Percentiles rank a stretch among this genome's conserved stretches.
Conservation (phyloP, 345 rosid species). For the Lumnitzera littorea region DNA sequence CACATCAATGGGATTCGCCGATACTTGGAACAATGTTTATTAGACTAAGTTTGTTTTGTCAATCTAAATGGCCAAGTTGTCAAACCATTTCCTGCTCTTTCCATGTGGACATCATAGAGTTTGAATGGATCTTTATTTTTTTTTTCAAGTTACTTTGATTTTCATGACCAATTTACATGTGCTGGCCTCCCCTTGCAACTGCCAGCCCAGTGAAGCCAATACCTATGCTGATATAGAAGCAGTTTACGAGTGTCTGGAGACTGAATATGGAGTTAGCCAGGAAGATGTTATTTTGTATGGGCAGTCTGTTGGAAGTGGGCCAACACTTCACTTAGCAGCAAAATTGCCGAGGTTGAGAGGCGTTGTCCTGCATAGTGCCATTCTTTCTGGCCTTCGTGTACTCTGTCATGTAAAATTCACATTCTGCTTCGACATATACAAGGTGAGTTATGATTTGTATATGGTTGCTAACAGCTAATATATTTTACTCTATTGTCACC, state of each 20-base stretch:
- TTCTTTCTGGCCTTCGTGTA: slow-evolving; percentile 98
- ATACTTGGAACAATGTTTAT: too few relatives aligned
- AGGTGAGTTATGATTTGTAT: slow-evolving; percentile 26
- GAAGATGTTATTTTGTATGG: slow-evolving; percentile 91
- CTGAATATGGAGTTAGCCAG: slow-evolving; percentile 86
- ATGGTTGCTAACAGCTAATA: too few relatives aligned
- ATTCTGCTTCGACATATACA: slow-evolving; percentile 85
- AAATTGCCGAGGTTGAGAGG: slow-evolving; percentile 96
- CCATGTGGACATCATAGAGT: too few relatives aligned
- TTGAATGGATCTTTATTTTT: too few relatives aligned
- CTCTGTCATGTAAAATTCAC: slow-evolving; percentile 88
- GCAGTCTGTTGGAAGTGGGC: slow-evolving; percentile 98
- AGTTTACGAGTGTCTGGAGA: slow-evolving; percentile 83
- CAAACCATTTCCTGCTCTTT: too few relatives aligned
- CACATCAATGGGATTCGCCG: too few relatives aligned
- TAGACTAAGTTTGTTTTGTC: too few relatives aligned
- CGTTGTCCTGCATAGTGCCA: slow-evolving; percentile 93
- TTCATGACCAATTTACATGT: too few relatives aligned
- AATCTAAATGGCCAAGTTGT: too few relatives aligned
- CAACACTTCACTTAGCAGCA: slow-evolving; percentile 90
- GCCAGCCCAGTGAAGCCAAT: slow-evolving; percentile 88
- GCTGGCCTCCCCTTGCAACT: slow-evolving; percentile 1
- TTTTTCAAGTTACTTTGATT: too few relatives aligned
- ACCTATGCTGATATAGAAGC: slow-evolving; percentile 99
- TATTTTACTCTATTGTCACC: too few relatives aligned